Evolutionary conservation across 495 filamentous ascomycete genomes (phyloP).

Genomic region (Penicillium cinerascens): DNA sequence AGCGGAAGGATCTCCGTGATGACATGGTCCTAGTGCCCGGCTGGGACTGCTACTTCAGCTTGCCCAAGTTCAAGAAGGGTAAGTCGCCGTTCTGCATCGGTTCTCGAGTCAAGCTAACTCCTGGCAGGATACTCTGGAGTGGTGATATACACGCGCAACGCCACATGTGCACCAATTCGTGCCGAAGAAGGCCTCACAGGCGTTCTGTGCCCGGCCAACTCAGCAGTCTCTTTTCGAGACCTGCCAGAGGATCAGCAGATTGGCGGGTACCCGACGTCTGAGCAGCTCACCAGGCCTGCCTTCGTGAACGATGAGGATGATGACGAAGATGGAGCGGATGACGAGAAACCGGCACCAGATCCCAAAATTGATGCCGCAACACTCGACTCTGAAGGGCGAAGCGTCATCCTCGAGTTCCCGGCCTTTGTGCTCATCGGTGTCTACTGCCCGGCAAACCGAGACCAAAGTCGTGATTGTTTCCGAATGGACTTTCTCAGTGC

Average conservation of each 20-base stretch:
- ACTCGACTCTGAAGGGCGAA: conserved; percentile 89
- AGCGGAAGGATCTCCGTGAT: conserved; percentile 86
- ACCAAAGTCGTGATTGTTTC: conserved; percentile 80
- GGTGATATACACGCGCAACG: conserved; percentile 90
- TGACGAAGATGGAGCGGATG: conserved; percentile 7
- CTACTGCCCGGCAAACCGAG: conserved; percentile 84
- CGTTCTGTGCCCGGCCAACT: conserved; percentile 71
- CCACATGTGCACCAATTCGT: conserved; percentile 79
- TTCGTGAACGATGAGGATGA: neutral
- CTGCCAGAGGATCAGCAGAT: conserved; percentile 77
- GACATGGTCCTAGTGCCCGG: conserved; percentile 95
- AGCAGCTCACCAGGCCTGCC: conserved; percentile 54
- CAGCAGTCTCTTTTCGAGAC: conserved; percentile 68
- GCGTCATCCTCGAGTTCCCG: conserved; percentile 90
- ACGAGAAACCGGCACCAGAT: neutral
- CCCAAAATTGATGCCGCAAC: conserved; percentile 58
- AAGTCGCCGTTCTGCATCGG: neutral
- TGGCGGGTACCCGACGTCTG: conserved; percentile 78
- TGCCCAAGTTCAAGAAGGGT: conserved; percentile 91
- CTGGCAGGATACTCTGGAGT: conserved; percentile 88
- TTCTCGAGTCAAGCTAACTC: conserved; percentile 1
- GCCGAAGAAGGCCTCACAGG: conserved; percentile 94
- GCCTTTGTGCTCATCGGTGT: conserved; percentile 90
- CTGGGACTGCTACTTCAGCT: conserved; percentile 95
- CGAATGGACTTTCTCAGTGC: conserved; percentile 74